Evolutionary conservation across 2,329 filamentous ascomycete genomes (phyloP).

Genomic region (Dactylellina haptotyla): DNA sequence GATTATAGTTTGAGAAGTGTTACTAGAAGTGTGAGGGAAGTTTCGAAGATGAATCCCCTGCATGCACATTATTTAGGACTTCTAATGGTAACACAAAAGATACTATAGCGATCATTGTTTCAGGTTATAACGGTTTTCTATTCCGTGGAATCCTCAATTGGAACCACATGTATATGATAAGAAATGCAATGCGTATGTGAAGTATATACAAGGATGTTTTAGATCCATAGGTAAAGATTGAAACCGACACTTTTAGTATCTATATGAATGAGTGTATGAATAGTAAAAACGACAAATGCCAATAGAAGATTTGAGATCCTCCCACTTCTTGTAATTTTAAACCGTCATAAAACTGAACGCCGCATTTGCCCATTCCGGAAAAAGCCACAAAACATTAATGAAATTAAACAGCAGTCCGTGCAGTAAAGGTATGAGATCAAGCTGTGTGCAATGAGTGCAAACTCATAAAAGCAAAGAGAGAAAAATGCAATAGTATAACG

Average conservation of each 20-base stretch:
- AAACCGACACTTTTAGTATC: conserved; percentile 3
- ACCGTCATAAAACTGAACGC: not conserved
- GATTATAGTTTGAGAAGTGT: not conserved
- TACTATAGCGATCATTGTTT: too few species aligned
- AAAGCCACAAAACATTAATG: conserved; percentile 1
- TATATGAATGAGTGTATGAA: conserved; percentile 5
- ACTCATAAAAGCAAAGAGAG: not conserved
- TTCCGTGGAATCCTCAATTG: too few species aligned
- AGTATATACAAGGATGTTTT: not conserved
- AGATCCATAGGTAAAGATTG: not conserved
- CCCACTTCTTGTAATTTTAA: not conserved
- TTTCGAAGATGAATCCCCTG: too few species aligned
- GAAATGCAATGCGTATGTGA: not conserved
- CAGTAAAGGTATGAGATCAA: not conserved
- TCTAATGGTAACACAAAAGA: too few species aligned
- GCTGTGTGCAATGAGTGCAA: not conserved
- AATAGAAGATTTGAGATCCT: not conserved
- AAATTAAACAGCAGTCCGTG: not conserved
- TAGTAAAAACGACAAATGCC: not conserved
- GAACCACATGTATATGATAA: too few species aligned
- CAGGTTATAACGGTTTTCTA: too few species aligned
- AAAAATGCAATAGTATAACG: not conserved
- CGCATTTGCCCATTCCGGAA: not conserved
- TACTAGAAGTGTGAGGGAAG: too few species aligned
- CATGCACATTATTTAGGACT: too few species aligned